Evolutionary conservation across 495 filamentous ascomycete species (phyloP).

Genomic region (Penicillium crystallinum): DNA sequence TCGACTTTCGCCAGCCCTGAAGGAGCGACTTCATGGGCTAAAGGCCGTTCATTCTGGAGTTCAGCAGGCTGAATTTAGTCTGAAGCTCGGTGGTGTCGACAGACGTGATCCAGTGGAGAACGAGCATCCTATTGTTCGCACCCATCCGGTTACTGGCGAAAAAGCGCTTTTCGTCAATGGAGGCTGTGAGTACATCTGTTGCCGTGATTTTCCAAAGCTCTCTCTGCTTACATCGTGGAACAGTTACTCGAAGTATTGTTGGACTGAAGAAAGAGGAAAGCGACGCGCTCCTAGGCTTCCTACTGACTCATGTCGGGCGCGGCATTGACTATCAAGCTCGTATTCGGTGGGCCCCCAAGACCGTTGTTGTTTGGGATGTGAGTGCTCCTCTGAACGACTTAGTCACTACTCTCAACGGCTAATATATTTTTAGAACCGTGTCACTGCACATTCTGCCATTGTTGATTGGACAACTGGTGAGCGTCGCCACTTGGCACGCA

Average conservation of each 20-base stretch:
- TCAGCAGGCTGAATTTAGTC: constrained; percentile 61
- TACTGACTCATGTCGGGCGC: constrained; percentile 69
- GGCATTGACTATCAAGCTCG: constrained; percentile 74
- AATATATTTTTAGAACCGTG: constrained; percentile 52
- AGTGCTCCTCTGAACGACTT: constrained; percentile 11
- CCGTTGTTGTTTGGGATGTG: constrained; percentile 79
- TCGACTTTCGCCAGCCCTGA: constrained; percentile 65
- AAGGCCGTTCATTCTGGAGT: constrained; percentile 66
- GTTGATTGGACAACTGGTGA: constrained; percentile 72
- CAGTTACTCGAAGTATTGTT: constrained; percentile 67
- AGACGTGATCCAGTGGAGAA: constrained; percentile 65
- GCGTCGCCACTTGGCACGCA: constrained; percentile 71
- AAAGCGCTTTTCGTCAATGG: constrained; percentile 77
- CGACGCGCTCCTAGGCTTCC: constrained; percentile 69
- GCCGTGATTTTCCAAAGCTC: background rate
- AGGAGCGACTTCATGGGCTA: constrained; percentile 70
- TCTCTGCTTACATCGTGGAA: constrained; percentile 5
- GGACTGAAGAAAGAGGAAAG: constrained; percentile 75
- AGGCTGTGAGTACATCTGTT: constrained; percentile 54
- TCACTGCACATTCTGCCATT: constrained; percentile 72
- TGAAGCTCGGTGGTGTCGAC: constrained; percentile 53
- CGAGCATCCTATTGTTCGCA: constrained; percentile 73
- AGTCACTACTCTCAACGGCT: background rate
- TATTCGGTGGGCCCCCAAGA: constrained; percentile 67
- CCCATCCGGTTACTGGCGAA: constrained; percentile 75